Evolutionary conservation across 257 asterid genomes (phyloP).

Genomic region (Linaria vulgaris): DNA sequence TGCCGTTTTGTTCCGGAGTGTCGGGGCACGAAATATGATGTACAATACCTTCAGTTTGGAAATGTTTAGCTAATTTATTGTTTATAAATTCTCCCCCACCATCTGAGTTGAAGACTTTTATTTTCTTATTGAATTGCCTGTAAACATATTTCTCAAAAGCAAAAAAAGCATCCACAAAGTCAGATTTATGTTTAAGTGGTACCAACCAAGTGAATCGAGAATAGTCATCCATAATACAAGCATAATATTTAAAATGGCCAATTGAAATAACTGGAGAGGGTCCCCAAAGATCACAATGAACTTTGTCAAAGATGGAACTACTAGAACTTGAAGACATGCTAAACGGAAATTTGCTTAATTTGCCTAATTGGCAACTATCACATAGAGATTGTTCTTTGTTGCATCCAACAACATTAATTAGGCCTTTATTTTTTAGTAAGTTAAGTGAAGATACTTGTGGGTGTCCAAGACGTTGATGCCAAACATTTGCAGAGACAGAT

Average conservation of each 20-base stretch:
- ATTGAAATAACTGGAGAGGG: too few relatives aligned
- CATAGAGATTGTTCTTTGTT: not conserved
- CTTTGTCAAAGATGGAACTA: not conserved
- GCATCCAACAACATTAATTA: not conserved
- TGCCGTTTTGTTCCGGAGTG: constrained; percentile 17
- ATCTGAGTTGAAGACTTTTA: not conserved
- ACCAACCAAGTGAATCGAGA: not conserved
- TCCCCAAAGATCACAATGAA: too few relatives aligned
- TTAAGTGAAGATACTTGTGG: not conserved
- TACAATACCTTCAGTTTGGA: constrained; percentile 10
- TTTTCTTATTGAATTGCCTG: not conserved
- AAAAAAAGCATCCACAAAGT: not conserved
- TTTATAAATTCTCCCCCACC: too few relatives aligned
- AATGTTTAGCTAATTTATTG: not conserved
- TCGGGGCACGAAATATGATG: constrained; percentile 9
- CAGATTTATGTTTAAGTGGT: not conserved
- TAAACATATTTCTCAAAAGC: too few relatives aligned
- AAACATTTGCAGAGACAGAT: not conserved
- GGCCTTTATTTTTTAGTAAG: not conserved
- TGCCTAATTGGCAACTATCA: too few relatives aligned
- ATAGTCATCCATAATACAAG: too few relatives aligned
- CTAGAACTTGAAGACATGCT: not conserved
- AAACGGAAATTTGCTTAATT: too few relatives aligned
- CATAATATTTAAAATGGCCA: too few relatives aligned
- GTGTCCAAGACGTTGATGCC: not conserved